Evolutionary conservation across 2,329 filamentous ascomycete genomes (phyloP), one percentile per base, ranked within the genome.

Genomic region (Xylariales sp.): DNA sequence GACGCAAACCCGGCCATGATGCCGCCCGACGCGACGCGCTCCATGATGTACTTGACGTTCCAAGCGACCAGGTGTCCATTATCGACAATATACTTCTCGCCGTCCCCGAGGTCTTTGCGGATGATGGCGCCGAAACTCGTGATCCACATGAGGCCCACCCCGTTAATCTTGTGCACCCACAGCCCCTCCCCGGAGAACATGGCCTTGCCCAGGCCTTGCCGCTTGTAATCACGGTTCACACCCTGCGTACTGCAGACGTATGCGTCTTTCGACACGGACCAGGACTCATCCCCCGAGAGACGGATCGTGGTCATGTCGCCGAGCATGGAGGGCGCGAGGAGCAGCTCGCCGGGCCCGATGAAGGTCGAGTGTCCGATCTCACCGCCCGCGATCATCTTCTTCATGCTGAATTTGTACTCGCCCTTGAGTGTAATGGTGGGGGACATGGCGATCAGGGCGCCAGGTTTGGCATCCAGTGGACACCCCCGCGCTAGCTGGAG

Each of bases 71-170:
- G 73, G 53, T 97, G 89, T 3, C 88, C 88, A 54, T 95, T 95
- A 56, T 95, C 88, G 43, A 96, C 82, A 50, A 93, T 88, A 63
- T 96, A 97, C 52, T 84, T 85, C 60, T 97, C 91, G 8, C 84
- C 84, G 10, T 82, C 76, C 32, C 61, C 64, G 20, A 83, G 68
- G 73, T 96, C 89, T 68, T 97, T 97, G 56, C 86, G 78, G 47
- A 97, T 88, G 46, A 98, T 95, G 5, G 93, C 93, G 5, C 93
- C 93, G 55, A 98, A 93, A 56, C 88, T 95, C 7, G 88, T 86
- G 34, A 96, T 74, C 88, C 91, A 98, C 29, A 95, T 58, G 25
- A 97, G 69, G 0, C 93, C 93, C 5, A 72, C 76, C 0, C 91
- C 91, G 11, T 72, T 78, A 8, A 97, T 84, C 61, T 87, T 90